These are phyloP conservation scores for Udeniomyces megalosporus DNA, from an alignment of 768 basidiomycete genomes.

Conservation along the genomic window DNA sequence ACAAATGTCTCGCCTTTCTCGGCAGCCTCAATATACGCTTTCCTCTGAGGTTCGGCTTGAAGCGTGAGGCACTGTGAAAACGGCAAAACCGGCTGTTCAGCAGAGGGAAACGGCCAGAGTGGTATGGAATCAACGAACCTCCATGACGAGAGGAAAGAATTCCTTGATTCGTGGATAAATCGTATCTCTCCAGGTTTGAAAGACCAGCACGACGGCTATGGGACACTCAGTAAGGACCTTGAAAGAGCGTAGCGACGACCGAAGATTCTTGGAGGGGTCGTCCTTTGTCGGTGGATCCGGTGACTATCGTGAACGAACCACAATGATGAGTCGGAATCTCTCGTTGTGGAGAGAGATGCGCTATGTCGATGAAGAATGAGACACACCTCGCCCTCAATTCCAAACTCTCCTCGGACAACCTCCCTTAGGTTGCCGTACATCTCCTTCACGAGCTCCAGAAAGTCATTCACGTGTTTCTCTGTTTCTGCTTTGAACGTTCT, in stretches of 20 bases:
- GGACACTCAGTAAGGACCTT: conserved; percentile 90
- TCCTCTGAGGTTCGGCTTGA: conserved; percentile 64
- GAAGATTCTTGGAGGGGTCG: conserved; percentile 40
- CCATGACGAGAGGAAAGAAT: conserved; percentile 61
- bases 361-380: not conserved
- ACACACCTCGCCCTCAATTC: conserved; percentile 32
- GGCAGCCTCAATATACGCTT: conserved; percentile 59
- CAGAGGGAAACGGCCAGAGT: not conserved
- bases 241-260: conserved; percentile 70
- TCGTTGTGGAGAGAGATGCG: too few species aligned
- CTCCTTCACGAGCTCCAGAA: conserved; percentile 63
- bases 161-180: conserved; percentile 50
- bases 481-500: conserved; percentile 17
- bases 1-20: conserved; percentile 69
- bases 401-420: conserved; percentile 58
- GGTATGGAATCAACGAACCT: conserved; percentile 24
- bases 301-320: too few species aligned
- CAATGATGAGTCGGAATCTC: too few species aligned
- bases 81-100: too few species aligned
- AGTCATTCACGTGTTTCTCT: conserved; percentile 59
- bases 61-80: conserved; percentile 42
- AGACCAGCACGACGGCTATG: conserved; percentile 75
- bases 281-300: conserved; percentile 22
- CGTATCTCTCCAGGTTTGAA: conserved; percentile 57
- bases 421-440: conserved; percentile 56